Evolutionary conservation across 345 rosid genomes (phyloP).

Genomic region (Eucalyptus decipiens): DNA sequence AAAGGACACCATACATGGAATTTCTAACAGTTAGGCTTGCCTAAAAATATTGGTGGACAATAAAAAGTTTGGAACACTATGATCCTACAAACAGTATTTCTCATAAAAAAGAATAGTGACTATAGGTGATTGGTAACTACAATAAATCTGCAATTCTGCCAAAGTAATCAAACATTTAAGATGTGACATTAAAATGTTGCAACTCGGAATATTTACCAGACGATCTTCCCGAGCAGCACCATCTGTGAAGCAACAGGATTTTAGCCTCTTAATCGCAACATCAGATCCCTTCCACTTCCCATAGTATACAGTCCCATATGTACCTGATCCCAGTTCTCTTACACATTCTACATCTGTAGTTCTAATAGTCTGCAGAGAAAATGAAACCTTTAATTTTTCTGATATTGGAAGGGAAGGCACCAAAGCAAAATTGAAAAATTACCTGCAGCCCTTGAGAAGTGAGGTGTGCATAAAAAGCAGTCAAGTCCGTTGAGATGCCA

Average conservation of each 20-base stretch:
- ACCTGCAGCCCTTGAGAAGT: slow-evolving; percentile 20
- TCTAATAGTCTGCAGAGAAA: slow-evolving; percentile 13
- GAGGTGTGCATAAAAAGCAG: neutral
- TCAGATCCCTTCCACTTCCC: slow-evolving; percentile 36
- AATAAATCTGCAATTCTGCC: neutral
- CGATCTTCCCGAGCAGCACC: slow-evolving; percentile 1
- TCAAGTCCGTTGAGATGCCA: neutral
- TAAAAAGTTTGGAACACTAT: neutral
- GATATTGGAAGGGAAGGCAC: neutral
- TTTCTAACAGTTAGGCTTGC: neutral
- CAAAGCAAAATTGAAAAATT: neutral
- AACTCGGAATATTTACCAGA: slow-evolving; percentile 1
- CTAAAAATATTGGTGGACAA: neutral
- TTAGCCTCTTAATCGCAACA: slow-evolving; percentile 29
- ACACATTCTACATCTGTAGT: slow-evolving; percentile 12
- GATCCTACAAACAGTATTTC: neutral
- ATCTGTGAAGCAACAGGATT: slow-evolving; percentile 11
- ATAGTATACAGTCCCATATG: slow-evolving; percentile 21
- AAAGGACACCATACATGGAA: neutral
- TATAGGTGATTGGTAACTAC: neutral
- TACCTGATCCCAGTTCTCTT: slow-evolving; percentile 21
- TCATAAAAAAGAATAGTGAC: neutral
- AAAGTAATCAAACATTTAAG: neutral
- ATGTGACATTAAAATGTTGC: neutral
- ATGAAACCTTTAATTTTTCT: neutral